Evolutionary conservation across 768 basidiomycete species (phyloP).

Genomic region (Suillus sp.): DNA sequence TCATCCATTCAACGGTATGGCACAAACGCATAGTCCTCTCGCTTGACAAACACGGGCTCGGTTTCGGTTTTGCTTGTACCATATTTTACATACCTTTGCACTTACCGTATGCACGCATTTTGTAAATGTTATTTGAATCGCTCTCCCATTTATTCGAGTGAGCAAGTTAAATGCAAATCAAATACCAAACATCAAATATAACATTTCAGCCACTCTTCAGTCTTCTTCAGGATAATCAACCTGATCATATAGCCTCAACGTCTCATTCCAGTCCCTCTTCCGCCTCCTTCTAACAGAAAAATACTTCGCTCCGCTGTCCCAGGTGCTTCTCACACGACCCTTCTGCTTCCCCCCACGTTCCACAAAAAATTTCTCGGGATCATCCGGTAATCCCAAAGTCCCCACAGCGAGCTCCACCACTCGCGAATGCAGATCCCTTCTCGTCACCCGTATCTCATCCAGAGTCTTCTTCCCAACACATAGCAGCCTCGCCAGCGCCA

Average conservation of each 20-base stretch:
- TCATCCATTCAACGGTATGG: constrained; percentile 27
- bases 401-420: constrained; percentile 65
- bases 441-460: constrained; percentile 50
- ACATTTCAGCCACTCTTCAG: constrained; percentile 41
- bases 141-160: background rate
- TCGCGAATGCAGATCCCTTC: constrained; percentile 61
- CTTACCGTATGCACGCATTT: background rate
- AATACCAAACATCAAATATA: background rate
- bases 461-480: constrained; percentile 61
- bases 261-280: constrained; percentile 92
- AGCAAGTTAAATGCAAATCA: background rate
- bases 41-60: background rate
- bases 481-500: constrained; percentile 61
- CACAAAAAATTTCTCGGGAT: constrained; percentile 70
- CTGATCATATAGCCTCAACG: constrained; percentile 75
- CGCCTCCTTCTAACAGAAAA: constrained; percentile 78
- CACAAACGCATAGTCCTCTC: background rate
- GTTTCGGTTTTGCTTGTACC: background rate
- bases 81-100: background rate
- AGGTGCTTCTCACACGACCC: constrained; percentile 61
- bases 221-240: constrained; percentile 74
- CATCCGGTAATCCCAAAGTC: constrained; percentile 60
- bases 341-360: constrained; percentile 65
- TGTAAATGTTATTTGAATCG: background rate
- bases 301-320: constrained; percentile 75